Evolutionary conservation across 805 yeast genomes (phyloP), one percentile per base, ranked within the genome.

Genomic region (Wilhelminamyces savonicus): DNA sequence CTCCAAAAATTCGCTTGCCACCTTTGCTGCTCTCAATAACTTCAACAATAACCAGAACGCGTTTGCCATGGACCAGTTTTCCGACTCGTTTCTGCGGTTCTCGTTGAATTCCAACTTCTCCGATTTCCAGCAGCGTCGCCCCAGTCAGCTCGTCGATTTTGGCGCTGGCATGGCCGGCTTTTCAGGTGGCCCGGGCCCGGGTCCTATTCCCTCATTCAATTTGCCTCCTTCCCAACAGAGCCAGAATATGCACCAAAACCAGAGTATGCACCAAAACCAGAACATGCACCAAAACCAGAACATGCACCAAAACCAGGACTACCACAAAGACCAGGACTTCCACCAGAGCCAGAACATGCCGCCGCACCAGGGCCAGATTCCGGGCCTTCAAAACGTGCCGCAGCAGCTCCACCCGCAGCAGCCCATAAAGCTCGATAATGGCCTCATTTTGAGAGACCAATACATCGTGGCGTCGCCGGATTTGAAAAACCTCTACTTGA

Each of bases 401-500:
- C 22, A 15, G 17, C 30, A n/a, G 18, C 29, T n/a, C 14, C 15
- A 16, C 18, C 11, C 19, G 9, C 5, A 11, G 15, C 27, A 6
- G 31, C 43, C 35, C 28, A 60, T 57, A 24, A 61, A 63, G 31
- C 51, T 79, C 31, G 87, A 81, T 26, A 78, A 79, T 46, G 87
- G 87, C 0, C 55, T 80, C 22, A 43, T 77, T 5, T 54, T 78
- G 25, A 70, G 69, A 30, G 74, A 73, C 26, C 71, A 66, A 32
- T 64, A 69, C 27, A 77, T 82, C 14, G 58, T 76, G 13, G 74
- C 86, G 2, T 76, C 86, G 1, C 59, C 69, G 0, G 77, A 71
- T 6, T 62, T 82, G 30, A 72, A 72, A 32, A 40, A 52, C 8
- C 54, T 71, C 28, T 81, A 69, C 41, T 36, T 46, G 9, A 64